phyloP scores from a whole-genome alignment of 805 yeast genomes.

The Saccharomycopsis fodiens region DNA sequence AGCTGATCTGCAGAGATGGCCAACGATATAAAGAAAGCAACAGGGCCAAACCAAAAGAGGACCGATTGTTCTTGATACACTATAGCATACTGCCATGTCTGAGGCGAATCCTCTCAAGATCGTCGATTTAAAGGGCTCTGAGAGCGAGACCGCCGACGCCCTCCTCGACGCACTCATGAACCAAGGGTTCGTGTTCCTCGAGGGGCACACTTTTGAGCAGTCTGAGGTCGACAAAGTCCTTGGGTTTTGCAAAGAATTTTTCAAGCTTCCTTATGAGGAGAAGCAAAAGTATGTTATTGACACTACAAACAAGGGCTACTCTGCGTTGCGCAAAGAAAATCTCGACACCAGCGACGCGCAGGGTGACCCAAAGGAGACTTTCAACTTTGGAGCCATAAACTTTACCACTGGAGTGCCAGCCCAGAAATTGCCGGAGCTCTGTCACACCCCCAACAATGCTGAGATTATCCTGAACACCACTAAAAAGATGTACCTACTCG shows the following conservation, averaged over 20 bases:
- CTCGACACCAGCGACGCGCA: slow-evolving; percentile 24
- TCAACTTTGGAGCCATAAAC: slow-evolving; percentile 54
- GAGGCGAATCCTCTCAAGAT: slow-evolving; percentile 41
- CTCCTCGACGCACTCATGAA: slow-evolving; percentile 52
- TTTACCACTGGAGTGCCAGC: slow-evolving; percentile 39
- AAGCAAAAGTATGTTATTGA: slow-evolving; percentile 47
- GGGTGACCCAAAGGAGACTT: slow-evolving; percentile 59
- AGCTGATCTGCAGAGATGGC: neutral
- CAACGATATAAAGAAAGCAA: neutral
- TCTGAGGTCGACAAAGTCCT: slow-evolving; percentile 47
- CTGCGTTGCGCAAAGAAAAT: slow-evolving; percentile 46
- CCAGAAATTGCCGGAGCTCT: slow-evolving; percentile 42
- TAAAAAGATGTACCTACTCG: slow-evolving; percentile 41
- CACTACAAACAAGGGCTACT: slow-evolving; percentile 53
- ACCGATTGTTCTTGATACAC: no score
- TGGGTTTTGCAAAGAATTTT: slow-evolving; percentile 41
- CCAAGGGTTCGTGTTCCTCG: slow-evolving; percentile 59
- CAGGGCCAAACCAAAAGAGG: neutral
- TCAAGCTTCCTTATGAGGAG: slow-evolving; percentile 41
- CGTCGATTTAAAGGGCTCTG: slow-evolving; percentile 47
- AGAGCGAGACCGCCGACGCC: slow-evolving; percentile 38
- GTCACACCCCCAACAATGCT: slow-evolving; percentile 35
- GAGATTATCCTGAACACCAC: slow-evolving; percentile 34
- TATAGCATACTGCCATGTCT: neutral
- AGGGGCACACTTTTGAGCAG: slow-evolving; percentile 57